These are phyloP conservation scores for Stevia rebaudiana DNA, from an alignment of 140 eudicot species.

Conservation along the genomic window DNA sequence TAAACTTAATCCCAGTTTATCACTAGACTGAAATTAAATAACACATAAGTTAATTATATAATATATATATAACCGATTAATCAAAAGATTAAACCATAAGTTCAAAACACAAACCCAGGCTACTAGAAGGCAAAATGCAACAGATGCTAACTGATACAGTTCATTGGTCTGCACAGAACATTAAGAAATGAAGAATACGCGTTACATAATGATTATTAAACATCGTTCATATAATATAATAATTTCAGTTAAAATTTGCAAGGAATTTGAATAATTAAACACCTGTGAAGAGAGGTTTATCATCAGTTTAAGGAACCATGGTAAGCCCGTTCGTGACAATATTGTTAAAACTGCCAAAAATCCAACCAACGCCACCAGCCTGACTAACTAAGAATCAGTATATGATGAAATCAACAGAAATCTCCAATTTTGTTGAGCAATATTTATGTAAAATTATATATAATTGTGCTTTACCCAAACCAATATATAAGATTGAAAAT, in stretches of 20 bases:
- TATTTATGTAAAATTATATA: not conserved
- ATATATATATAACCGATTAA: not conserved
- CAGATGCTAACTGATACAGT: constrained; percentile 91
- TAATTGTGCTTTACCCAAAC: not conserved
- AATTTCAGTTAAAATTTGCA: constrained; percentile 1
- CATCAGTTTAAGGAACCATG: constrained; percentile 96
- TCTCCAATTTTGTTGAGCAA: constrained; percentile 6
- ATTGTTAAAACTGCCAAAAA: constrained; percentile 79
- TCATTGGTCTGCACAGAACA: constrained; percentile 80
- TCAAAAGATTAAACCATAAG: not conserved
- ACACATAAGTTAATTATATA: constrained; percentile 14
- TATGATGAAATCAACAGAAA: constrained; percentile 28
- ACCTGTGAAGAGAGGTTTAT: constrained; percentile 98
- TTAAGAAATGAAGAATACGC: constrained; percentile 10
- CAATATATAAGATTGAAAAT: not conserved
- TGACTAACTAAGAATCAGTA: constrained; percentile 56
- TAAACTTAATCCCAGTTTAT: constrained; percentile 92
- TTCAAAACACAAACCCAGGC: constrained; percentile 71
- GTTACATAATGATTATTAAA: not conserved
- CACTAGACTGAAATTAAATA: constrained; percentile 74
- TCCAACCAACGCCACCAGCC: constrained; percentile 84
- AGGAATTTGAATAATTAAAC: constrained; percentile 1
- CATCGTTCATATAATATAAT: not conserved
- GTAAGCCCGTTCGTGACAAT: constrained; percentile 73
- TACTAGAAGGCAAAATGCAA: constrained; percentile 94